Percentiles rank a stretch among this genome's conserved stretches.
phyloP scores from a whole-genome alignment of 495 filamentous ascomycete species.

The Chaetomium fimeti region DNA sequence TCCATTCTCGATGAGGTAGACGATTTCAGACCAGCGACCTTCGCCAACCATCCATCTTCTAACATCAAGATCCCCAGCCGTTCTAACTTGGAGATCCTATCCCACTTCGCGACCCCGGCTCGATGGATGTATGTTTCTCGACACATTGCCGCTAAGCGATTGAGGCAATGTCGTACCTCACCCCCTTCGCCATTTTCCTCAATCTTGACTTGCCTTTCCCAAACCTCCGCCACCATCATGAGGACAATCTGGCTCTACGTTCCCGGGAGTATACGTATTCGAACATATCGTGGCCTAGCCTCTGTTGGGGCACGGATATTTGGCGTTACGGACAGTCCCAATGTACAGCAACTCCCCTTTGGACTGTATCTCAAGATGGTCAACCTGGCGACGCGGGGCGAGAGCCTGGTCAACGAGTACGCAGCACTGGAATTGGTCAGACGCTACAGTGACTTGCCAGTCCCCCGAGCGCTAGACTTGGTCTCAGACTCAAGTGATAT shows the following conservation, averaged over 20 bases:
- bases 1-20: not conserved
- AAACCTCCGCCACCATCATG: not conserved
- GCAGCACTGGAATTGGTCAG: not conserved
- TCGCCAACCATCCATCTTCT: not conserved
- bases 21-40: not conserved
- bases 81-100: not conserved
- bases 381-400: not conserved
- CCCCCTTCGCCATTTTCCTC: not conserved
- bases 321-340: not conserved
- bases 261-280: not conserved
- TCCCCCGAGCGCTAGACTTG: not conserved
- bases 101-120: not conserved
- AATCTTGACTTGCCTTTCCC: not conserved
- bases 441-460: not conserved
- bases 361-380: slow-evolving; percentile 2
- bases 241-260: not conserved
- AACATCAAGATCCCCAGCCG: not conserved
- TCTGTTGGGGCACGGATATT: not conserved
- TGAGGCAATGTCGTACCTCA: not conserved
- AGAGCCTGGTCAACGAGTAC: slow-evolving; percentile 5
- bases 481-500: not conserved
- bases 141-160: not conserved
- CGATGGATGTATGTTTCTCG: not conserved
- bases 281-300: not conserved
- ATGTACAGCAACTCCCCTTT: slow-evolving; percentile 2